phyloP scores from a whole-genome alignment of 2,329 filamentous ascomycete genomes.

The Aspergillus versicolor region DNA sequence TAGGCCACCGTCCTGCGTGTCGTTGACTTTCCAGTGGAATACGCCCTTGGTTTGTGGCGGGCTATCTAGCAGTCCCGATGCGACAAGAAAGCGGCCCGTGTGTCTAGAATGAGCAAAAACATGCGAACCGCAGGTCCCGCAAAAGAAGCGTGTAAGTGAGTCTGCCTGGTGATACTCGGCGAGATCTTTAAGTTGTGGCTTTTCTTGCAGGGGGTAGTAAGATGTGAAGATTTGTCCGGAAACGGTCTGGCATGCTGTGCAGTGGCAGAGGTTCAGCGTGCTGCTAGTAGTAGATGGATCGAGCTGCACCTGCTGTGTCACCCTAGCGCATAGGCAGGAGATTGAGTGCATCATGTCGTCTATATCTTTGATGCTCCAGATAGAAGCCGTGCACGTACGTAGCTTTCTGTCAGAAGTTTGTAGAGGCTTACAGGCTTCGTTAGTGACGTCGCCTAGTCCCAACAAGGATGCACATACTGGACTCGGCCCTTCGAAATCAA shows the following conservation, averaged over 20 bases:
- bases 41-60: constrained; percentile 21
- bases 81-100: constrained; percentile 31
- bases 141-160: constrained; percentile 48
- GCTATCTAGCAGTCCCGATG: constrained; percentile 30
- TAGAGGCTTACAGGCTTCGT: neutral
- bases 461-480: neutral
- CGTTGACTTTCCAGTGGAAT: constrained; percentile 28
- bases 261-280: constrained; percentile 51
- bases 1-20: constrained; percentile 32
- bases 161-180: constrained; percentile 46
- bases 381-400: neutral
- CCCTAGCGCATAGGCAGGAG: constrained; percentile 31
- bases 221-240: constrained; percentile 50
- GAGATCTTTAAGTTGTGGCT: constrained; percentile 37
- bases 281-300: constrained; percentile 18
- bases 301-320: constrained; percentile 25
- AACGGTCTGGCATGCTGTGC: constrained; percentile 49
- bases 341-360: constrained; percentile 17
- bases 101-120: constrained; percentile 31
- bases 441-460: neutral
- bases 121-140: constrained; percentile 51
- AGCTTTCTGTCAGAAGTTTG: neutral
- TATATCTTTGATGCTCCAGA: neutral
- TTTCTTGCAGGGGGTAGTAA: constrained; percentile 42
- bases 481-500: neutral